Conservation (phyloP, 345 rosid genomes). For the Acer saccharum region DNA sequence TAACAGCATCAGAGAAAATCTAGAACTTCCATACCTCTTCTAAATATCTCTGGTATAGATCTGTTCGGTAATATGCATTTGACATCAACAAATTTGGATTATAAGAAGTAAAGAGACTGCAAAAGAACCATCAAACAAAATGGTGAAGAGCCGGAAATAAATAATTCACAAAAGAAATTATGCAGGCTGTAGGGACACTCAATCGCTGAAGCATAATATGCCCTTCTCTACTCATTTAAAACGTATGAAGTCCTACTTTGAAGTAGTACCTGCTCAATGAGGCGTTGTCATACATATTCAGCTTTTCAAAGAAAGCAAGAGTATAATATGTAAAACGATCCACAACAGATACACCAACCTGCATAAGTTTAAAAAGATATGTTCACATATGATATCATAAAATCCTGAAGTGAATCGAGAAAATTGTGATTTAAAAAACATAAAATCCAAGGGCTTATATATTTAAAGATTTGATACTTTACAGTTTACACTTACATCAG, state of each 20-base stretch:
- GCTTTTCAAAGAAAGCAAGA: constrained; percentile 89
- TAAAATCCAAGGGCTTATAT: background rate
- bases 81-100: constrained; percentile 80
- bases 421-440: constrained; percentile 4
- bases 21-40: constrained; percentile 48
- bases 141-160: constrained; percentile 12
- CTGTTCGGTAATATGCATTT: constrained; percentile 81
- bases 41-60: constrained; percentile 63
- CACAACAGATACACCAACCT: constrained; percentile 98
- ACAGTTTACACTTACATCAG: constrained; percentile 64
- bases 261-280: constrained; percentile 87
- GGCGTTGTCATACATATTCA: constrained; percentile 85
- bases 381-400: constrained; percentile 7
- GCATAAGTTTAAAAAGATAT: constrained; percentile 22
- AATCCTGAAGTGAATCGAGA: constrained; percentile 19
- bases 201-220: background rate
- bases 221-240: background rate
- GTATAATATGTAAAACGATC: constrained; percentile 95
- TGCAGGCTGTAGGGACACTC: background rate
- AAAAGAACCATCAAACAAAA: constrained; percentile 24
- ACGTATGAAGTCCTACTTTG: background rate
- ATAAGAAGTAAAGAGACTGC: constrained; percentile 86
- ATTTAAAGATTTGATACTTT: constrained; percentile 11
- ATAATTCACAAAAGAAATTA: background rate
- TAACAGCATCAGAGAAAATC: background rate